These are phyloP conservation scores for Yamagishiella unicocca DNA, from an alignment of 139 green algal genomes.

Conservation along the genomic window DNA sequence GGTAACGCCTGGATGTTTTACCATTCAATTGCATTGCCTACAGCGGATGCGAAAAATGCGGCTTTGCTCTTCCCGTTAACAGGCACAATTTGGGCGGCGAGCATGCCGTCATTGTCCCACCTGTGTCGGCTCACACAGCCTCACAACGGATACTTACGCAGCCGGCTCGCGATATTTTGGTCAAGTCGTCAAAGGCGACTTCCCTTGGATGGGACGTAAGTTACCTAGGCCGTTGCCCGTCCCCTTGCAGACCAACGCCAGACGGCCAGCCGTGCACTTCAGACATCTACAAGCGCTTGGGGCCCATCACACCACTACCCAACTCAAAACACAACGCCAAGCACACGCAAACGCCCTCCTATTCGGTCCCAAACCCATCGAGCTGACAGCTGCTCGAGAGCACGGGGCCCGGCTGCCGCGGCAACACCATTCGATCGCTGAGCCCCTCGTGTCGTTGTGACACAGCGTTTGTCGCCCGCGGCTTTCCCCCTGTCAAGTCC, in stretches of 20 bases:
- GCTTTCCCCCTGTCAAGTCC: background rate
- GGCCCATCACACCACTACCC: background rate
- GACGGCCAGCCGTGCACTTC: background rate
- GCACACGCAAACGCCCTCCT: background rate
- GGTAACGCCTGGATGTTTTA: background rate
- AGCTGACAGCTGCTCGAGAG: background rate
- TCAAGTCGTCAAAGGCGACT: constrained; percentile 15
- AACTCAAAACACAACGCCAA: background rate
- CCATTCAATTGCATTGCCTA: background rate
- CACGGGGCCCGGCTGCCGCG: background rate
- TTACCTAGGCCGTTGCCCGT: background rate
- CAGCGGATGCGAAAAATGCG: background rate
- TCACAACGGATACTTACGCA: background rate
- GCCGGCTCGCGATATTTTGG: background rate
- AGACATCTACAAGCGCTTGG: background rate
- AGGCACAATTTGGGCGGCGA: background rate
- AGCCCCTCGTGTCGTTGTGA: background rate
- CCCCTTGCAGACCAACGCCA: background rate
- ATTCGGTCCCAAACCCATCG: background rate
- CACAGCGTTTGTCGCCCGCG: background rate
- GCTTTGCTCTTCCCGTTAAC: background rate
- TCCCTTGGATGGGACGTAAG: constrained; percentile 9
- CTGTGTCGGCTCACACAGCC: background rate
- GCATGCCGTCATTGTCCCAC: background rate
- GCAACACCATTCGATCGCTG: background rate